Evolutionary conservation across 208 protist species (phyloP), one percentile per base, ranked within the genome.

Genomic region (Leishmania guyanensis): DNA sequence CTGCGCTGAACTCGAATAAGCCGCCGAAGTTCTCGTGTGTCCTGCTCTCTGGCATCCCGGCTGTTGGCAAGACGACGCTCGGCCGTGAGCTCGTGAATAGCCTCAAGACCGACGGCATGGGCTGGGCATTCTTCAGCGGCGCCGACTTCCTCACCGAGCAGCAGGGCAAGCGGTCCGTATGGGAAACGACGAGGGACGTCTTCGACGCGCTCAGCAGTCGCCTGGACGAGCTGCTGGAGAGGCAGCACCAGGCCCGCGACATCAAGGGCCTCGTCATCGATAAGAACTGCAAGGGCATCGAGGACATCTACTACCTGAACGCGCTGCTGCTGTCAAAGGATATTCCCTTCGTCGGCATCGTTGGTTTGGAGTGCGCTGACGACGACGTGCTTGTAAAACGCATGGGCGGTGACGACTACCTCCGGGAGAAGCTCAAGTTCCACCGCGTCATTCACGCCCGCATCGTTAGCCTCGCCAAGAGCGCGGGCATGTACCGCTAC

Each of bases 71-170:
- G 87, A 95, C 93, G 26, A 92, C 86, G 51, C 88, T 95, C 36
- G 93, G 93, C 51, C 88, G 92, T 20, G 88, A 92, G 85, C 82
- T 95, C 29, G 92, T 95, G 50, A 86, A 94, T 79, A 91, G 88
- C 71, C 86, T 97, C n/a, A 84, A 86, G 77, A 84, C 71, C 29
- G 94, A 97, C 83, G 89, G 89, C 46, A 82, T 94, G 82, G 91
- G 90, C 14, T 97, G 94, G 94, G 72, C 89, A 39, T 97, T 97
- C 86, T 97, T 97, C 84, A 95, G 92, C n/a, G 94, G 94, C 33
- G 92, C 90, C 26, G 93, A 97, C 84, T 90, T 91, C 70, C 84
- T 95, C 53, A 75, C 58, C 33, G 88, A 91, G 70, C 82, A 78
- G 64, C 76, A 66, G 51, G 69, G 80, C 46, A 94, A 94, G 85